A percentile compares a stretch with the other conserved stretches of the same genome.
Conservation (phyloP, 345 rosid species). For the Brassica rapa region DNA sequence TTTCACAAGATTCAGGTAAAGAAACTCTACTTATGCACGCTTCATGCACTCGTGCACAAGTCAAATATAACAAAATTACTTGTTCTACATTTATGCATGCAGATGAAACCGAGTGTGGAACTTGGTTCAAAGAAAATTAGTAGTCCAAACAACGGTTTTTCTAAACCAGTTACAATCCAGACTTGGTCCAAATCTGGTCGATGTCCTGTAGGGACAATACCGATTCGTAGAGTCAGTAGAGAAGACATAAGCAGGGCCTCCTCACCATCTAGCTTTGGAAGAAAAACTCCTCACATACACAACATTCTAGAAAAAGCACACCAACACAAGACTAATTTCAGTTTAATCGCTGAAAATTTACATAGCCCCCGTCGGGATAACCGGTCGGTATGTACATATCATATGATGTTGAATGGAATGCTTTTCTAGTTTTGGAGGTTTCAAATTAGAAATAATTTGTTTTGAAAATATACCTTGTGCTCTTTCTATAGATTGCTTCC, state of each 20-base stretch:
- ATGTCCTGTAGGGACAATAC: slow-evolving; percentile 56
- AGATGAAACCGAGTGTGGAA: slow-evolving; percentile 50
- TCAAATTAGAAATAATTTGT: background rate
- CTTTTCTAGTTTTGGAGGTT: background rate
- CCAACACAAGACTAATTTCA: background rate
- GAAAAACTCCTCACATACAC: slow-evolving; percentile 25
- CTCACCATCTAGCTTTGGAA: slow-evolving; percentile 39
- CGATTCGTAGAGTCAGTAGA: slow-evolving; percentile 45
- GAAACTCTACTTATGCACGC: background rate
- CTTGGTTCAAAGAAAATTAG: background rate
- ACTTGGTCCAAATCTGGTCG: slow-evolving; percentile 52
- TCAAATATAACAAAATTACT: background rate
- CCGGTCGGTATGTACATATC: slow-evolving; percentile 45
- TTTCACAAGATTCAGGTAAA: slow-evolving; percentile 53
- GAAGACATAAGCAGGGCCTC: slow-evolving; percentile 44
- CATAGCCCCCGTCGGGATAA: background rate
- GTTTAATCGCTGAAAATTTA: background rate
- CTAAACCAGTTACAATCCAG: slow-evolving; percentile 29
- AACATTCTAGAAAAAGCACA: slow-evolving; percentile 13
- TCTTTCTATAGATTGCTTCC: background rate
- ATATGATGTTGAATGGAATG: background rate
- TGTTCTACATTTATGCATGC: slow-evolving; percentile 16
- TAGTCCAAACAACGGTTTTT: slow-evolving; percentile 16
- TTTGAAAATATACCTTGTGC: background rate
- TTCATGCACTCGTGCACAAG: background rate